Percentiles rank a stretch among this genome's conserved stretches.
These are phyloP conservation scores for Hamigera avellanea DNA, from an alignment of 495 filamentous ascomycete genomes.

Conservation along the genomic window DNA sequence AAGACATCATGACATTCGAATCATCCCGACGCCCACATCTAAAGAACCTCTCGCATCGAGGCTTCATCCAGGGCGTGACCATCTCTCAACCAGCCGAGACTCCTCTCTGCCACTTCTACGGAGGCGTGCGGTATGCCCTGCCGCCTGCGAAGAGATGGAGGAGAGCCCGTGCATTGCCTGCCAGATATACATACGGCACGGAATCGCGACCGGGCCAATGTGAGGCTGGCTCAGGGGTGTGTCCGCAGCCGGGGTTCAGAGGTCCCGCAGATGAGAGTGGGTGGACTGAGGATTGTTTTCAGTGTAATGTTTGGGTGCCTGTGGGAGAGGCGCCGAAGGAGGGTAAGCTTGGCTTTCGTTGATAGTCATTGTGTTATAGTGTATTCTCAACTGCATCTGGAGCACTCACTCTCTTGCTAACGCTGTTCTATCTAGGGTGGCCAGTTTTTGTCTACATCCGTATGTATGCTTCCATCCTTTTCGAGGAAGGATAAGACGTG, in stretches of 20 bases:
- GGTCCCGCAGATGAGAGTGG: conserved; percentile 9
- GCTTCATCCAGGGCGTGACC: conserved; percentile 25
- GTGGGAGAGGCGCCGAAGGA: conserved; percentile 19
- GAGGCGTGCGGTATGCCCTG: conserved; percentile 31
- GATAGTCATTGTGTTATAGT: neutral
- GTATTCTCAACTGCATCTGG: neutral
- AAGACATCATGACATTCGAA: neutral
- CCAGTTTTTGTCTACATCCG: conserved; percentile 34
- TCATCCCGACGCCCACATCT: conserved; percentile 13
- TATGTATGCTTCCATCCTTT: conserved; percentile 10
- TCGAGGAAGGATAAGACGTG: neutral
- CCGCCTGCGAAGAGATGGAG: conserved; percentile 27
- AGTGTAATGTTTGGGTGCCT: conserved; percentile 33
- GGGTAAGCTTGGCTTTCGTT: conserved; percentile 7
- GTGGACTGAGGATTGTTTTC: conserved; percentile 33
- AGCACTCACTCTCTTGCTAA: neutral
- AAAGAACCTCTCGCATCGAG: conserved; percentile 20
- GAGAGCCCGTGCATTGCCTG: conserved; percentile 18
- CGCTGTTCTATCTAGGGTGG: conserved; percentile 25
- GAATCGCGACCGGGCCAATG: conserved; percentile 16
- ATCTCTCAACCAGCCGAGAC: conserved; percentile 10
- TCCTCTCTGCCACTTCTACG: conserved; percentile 30
- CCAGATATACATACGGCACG: conserved; percentile 25
- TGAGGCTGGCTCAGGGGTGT: conserved; percentile 17
- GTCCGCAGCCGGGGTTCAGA: conserved; percentile 26